Percentiles rank a stretch among this genome's conserved stretches.
These are phyloP conservation scores for Leccinum fibrillosum DNA, from an alignment of 768 basidiomycete species.

Conservation along the genomic window DNA sequence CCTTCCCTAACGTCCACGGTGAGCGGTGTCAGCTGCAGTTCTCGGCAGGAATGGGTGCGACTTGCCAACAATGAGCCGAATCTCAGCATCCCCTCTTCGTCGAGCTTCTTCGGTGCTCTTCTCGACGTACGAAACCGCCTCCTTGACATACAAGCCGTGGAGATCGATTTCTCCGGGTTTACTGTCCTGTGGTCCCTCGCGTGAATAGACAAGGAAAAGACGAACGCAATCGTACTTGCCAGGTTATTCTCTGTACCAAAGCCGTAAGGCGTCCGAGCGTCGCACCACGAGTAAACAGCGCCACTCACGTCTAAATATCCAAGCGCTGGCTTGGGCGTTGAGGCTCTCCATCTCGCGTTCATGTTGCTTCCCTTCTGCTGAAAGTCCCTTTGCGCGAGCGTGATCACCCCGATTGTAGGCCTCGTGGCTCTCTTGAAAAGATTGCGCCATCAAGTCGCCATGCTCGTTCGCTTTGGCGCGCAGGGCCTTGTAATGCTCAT, in stretches of 20 bases:
- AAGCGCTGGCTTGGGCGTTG: conserved; percentile 79
- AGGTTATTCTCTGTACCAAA: conserved; percentile 65
- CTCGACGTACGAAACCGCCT: conserved; percentile 78
- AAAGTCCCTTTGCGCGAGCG: conserved; percentile 77
- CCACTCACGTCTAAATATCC: conserved; percentile 72
- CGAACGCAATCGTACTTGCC: conserved; percentile 31
- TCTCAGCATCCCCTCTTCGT: conserved; percentile 53
- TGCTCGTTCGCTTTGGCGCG: conserved; percentile 75
- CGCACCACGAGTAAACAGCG: not conserved
- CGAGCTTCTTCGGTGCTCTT: conserved; percentile 66
- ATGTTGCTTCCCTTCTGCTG: conserved; percentile 76
- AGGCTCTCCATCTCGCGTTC: conserved; percentile 72
- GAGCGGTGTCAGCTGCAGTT: not conserved
- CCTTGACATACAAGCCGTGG: conserved; percentile 92
- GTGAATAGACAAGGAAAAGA: not conserved
- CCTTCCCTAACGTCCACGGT: conserved; percentile 56
- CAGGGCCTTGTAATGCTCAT: conserved; percentile 65
- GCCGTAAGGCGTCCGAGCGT: not conserved
- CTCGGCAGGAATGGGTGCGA: conserved; percentile 7
- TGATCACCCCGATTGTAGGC: conserved; percentile 75
- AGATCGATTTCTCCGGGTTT: conserved; percentile 77
- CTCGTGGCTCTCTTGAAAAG: conserved; percentile 68
- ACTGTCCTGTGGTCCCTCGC: conserved; percentile 46
- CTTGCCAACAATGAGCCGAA: conserved; percentile 84
- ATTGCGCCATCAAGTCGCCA: conserved; percentile 73